Percentiles rank a stretch among this genome's conserved stretches.
Conservation (phyloP, 2,329 filamentous ascomycete genomes). For the Aotearoamyces nothofagi region DNA sequence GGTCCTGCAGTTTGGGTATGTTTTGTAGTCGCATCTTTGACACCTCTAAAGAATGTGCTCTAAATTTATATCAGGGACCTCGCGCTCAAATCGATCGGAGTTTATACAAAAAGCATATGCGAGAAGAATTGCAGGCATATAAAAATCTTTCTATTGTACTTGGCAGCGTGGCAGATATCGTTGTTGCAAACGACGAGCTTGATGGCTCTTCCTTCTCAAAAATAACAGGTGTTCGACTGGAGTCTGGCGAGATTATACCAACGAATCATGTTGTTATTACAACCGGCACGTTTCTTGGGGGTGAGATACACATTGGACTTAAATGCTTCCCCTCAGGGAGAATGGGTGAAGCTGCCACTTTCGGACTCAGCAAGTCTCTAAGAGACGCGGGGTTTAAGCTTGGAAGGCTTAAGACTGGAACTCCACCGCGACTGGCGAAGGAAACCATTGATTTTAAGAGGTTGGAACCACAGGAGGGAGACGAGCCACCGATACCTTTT, state of each 20-base stretch:
- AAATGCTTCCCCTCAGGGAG: slow-evolving; percentile 74
- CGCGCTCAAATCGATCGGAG: slow-evolving; percentile 88
- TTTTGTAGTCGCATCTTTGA: slow-evolving; percentile 2
- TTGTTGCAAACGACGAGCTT: slow-evolving; percentile 43
- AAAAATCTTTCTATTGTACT: slow-evolving; percentile 67
- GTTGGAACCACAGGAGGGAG: slow-evolving; percentile 62
- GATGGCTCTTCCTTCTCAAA: slow-evolving; percentile 38
- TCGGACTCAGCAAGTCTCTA: slow-evolving; percentile 82
- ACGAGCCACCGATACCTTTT: slow-evolving; percentile 77
- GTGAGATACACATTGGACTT: slow-evolving; percentile 91
- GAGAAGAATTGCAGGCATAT: slow-evolving; percentile 65
- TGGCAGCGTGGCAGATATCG: slow-evolving; percentile 85
- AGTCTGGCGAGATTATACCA: slow-evolving; percentile 71
- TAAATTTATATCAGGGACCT: slow-evolving; percentile 41
- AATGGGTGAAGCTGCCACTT: slow-evolving; percentile 87
- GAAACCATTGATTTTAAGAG: slow-evolving; percentile 65
- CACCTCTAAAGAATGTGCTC: neutral
- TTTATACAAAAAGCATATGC: slow-evolving; percentile 84
- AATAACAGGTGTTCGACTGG: slow-evolving; percentile 73
- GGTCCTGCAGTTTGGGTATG: slow-evolving; percentile 81
- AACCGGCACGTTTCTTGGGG: slow-evolving; percentile 87
- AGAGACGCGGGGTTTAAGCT: slow-evolving; percentile 77
- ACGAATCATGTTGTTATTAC: slow-evolving; percentile 82
- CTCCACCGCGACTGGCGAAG: slow-evolving; percentile 72
- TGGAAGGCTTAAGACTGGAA: slow-evolving; percentile 88